Evolutionary conservation across 2,329 filamentous ascomycete species (phyloP).

Genomic region (Bipolaris oryzae): DNA sequence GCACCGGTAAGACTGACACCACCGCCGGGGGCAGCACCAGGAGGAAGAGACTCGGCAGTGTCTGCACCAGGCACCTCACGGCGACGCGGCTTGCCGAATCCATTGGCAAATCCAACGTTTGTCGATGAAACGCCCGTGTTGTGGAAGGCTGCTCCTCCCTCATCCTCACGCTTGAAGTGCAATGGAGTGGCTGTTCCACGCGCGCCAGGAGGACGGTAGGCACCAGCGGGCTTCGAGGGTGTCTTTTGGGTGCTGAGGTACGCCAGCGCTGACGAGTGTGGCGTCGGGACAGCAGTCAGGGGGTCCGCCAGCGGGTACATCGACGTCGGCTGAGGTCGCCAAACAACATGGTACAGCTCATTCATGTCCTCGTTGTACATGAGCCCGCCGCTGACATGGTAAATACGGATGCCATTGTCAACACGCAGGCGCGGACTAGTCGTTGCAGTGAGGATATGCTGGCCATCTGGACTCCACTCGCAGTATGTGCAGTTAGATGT

Average conservation of each 20-base stretch:
- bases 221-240: conserved; percentile 94
- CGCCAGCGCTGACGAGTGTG: conserved; percentile 80
- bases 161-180: conserved; percentile 96
- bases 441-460: conserved; percentile 95
- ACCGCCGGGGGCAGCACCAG: conserved; percentile 71
- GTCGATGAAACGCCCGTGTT: conserved; percentile 76
- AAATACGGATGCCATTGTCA: conserved; percentile 94
- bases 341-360: conserved; percentile 86
- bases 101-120: conserved; percentile 66
- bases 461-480: conserved; percentile 95
- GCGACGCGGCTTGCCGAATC: conserved; percentile 76
- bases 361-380: conserved; percentile 97
- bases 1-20: conserved; percentile 70
- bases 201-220: conserved; percentile 92
- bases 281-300: conserved; percentile 72
- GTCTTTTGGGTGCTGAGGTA: conserved; percentile 90
- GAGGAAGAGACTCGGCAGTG: conserved; percentile 65
- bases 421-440: conserved; percentile 94
- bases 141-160: conserved; percentile 87
- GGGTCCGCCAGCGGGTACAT: conserved; percentile 71
- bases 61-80: conserved; percentile 89
- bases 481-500: conserved; percentile 95
- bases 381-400: conserved; percentile 85
- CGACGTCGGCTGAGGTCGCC: conserved; percentile 75
- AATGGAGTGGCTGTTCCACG: conserved; percentile 86